Percentiles rank a stretch among this genome's conserved stretches.
These are phyloP conservation scores for Pseudozyma tsukubaensis DNA, from an alignment of 1,284 basidiomycete species.

Conservation along the genomic window DNA sequence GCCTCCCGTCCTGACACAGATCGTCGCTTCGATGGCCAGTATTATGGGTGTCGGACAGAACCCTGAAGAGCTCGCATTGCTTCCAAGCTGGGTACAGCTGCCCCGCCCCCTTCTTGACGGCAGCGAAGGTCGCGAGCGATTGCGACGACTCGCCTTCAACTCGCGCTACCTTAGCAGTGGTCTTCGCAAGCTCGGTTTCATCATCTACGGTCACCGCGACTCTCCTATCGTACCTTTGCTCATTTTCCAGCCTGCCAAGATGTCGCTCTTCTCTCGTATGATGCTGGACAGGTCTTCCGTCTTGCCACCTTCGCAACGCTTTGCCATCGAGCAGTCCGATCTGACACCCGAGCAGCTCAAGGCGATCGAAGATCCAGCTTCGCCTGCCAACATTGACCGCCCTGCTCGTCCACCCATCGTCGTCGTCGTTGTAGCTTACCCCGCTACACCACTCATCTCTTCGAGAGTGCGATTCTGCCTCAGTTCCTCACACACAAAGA, in stretches of 20 bases:
- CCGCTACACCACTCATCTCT: constrained; percentile 90
- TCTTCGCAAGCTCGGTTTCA: constrained; percentile 92
- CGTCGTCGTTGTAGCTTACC: constrained; percentile 70
- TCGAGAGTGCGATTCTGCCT: constrained; percentile 93
- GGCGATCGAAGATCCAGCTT: constrained; percentile 49
- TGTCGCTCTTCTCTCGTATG: constrained; percentile 65
- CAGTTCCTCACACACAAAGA: constrained; percentile 93
- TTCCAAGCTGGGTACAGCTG: constrained; percentile 63
- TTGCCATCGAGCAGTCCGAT: constrained; percentile 44
- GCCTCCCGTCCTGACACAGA: constrained; percentile 89
- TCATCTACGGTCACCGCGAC: constrained; percentile 90
- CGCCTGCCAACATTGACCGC: constrained; percentile 34
- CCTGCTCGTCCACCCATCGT: constrained; percentile 62
- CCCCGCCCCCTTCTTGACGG: constrained; percentile 59
- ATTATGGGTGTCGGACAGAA: constrained; percentile 81
- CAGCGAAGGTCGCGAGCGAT: constrained; percentile 80
- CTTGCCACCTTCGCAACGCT: constrained; percentile 61
- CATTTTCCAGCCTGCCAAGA: constrained; percentile 83
- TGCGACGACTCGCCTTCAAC: constrained; percentile 93
- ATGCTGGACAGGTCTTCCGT: constrained; percentile 62
- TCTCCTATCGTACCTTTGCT: constrained; percentile 94
- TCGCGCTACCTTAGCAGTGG: constrained; percentile 88
- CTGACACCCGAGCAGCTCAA: constrained; percentile 43
- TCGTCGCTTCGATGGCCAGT: constrained; percentile 90
- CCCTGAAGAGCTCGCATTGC: constrained; percentile 57